Base-by-base conservation (phyloP, 345 rosid species). In the Euphorbia lathyris region DNA sequence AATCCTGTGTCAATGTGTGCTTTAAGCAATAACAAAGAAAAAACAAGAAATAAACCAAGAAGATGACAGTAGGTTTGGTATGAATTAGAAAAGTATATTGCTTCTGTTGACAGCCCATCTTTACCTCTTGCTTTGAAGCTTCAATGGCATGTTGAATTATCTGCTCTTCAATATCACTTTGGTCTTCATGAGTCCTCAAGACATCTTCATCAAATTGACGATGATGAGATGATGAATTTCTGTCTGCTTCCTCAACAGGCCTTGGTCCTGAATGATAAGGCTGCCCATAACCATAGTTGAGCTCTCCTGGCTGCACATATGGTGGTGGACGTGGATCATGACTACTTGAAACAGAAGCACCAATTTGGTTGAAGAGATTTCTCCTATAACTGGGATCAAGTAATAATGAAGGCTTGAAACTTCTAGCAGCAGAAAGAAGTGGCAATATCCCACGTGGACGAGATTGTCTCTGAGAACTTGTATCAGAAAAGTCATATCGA, bases 61-160 rank as follows among this genome's bases (percentile, higher is more conserved):
- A 34, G 25, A 34, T 19, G 32, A 72, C 59, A 58, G 42, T 63
- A 40, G 47, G 67, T 45, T 66, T 71, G n/a, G 29, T 20, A 25
- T 68, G 74, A 66, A 73, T 69, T 26, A 62, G 63, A 22, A 67
- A 68, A 75, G 14, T 72, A 74, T 27, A 68, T 52, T 60, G 23
- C 40, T 47, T 47, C 63, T 70, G 67, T 60, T 38, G 58, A 76
- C 38, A 62, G 74, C 43, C 68, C 67, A 68, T 79, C 67, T 68
- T 74, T 78, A 79, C 83, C 74, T 86, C 94, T 63, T 65, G 78
- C 76, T 76, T 84, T 17, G 98, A 93, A 82, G 96, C 92, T 83
- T 86, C 94, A 63, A 91, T 83, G 40, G 96, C 98, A 68, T 82
- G 79, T 79, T 79, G 87, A 60, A 91, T 52, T 92, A 91, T 88